phyloP scores from a whole-genome alignment of 2,329 filamentous ascomycete genomes.

The Pyrenophora seminiperda region DNA sequence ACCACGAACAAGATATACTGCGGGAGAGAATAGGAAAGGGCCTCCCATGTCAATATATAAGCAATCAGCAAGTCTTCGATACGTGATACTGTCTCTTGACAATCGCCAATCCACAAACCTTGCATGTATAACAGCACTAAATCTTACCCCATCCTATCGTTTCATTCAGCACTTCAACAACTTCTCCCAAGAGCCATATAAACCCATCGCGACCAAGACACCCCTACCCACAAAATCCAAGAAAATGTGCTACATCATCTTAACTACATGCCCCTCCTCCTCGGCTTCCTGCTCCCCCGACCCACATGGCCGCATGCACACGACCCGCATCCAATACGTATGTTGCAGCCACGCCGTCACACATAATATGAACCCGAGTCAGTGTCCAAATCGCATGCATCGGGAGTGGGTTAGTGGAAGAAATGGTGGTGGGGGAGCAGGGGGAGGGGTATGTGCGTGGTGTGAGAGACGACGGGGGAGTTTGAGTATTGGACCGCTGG shows the following conservation, averaged over 20 bases:
- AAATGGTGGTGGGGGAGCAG: too few relatives aligned
- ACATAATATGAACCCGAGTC: slow-evolving; percentile 22
- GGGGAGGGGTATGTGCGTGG: slow-evolving; percentile 10
- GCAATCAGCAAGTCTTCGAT: slow-evolving; percentile 31
- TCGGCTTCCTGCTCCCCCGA: background rate
- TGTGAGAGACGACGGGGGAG: slow-evolving; percentile 21
- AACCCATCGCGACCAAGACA: background rate
- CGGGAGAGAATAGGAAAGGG: slow-evolving; percentile 18
- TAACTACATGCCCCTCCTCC: slow-evolving; percentile 23
- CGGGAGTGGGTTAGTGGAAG: slow-evolving; percentile 1
- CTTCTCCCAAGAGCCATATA: background rate
- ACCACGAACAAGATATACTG: slow-evolving; percentile 7
- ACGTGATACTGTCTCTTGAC: slow-evolving; percentile 9
- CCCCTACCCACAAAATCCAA: background rate
- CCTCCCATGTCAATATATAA: slow-evolving; percentile 40
- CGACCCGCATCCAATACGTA: slow-evolving; percentile 21
- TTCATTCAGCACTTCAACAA: too few relatives aligned
- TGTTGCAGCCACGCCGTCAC: slow-evolving; percentile 29
- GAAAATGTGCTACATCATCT: slow-evolving; percentile 35
- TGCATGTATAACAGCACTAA: too few relatives aligned
- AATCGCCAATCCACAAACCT: too few relatives aligned
- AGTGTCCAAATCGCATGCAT: slow-evolving; percentile 37
- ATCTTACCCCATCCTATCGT: too few relatives aligned
- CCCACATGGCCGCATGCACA: slow-evolving; percentile 15
- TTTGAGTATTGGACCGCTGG: slow-evolving; percentile 21